phyloP scores from a whole-genome alignment of 495 filamentous ascomycete species.

The Evansstolkia leycettana region DNA sequence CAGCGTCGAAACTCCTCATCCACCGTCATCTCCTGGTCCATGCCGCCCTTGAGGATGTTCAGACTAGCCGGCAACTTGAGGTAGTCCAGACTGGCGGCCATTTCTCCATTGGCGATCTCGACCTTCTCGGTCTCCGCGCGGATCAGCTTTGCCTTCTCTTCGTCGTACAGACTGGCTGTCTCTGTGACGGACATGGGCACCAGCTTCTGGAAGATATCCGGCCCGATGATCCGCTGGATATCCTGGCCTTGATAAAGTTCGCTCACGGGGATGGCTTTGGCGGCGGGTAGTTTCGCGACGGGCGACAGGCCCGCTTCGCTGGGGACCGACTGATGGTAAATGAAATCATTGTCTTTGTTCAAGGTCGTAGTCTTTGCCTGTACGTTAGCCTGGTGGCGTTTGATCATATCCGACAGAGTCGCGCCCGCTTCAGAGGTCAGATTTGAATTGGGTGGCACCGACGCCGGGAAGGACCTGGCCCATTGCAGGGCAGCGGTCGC shows the following conservation, averaged over 20 bases:
- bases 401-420: constrained; percentile 65
- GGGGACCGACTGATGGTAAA: constrained; percentile 89
- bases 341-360: constrained; percentile 93
- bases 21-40: constrained; percentile 76
- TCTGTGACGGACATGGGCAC: constrained; percentile 95
- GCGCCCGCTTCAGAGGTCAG: constrained; percentile 65
- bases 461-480: constrained; percentile 70
- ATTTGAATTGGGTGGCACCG: constrained; percentile 70
- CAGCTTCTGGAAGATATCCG: constrained; percentile 93
- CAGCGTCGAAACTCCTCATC: constrained; percentile 87
- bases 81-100: constrained; percentile 92
- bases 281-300: constrained; percentile 84
- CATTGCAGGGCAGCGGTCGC: constrained; percentile 63
- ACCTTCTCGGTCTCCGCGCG: constrained; percentile 88
- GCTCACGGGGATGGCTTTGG: constrained; percentile 96
- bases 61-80: constrained; percentile 79
- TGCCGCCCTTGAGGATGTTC: constrained; percentile 83
- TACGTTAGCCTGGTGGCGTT: constrained; percentile 65
- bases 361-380: constrained; percentile 66
- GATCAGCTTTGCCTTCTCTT: constrained; percentile 94
- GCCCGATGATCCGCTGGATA: constrained; percentile 91
- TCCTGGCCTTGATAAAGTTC: constrained; percentile 96
- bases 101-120: constrained; percentile 82
- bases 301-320: constrained; percentile 66
- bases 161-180: constrained; percentile 91